These are phyloP conservation scores for Leccinum arenicola DNA, from an alignment of 768 basidiomycete species.

Conservation along the genomic window DNA sequence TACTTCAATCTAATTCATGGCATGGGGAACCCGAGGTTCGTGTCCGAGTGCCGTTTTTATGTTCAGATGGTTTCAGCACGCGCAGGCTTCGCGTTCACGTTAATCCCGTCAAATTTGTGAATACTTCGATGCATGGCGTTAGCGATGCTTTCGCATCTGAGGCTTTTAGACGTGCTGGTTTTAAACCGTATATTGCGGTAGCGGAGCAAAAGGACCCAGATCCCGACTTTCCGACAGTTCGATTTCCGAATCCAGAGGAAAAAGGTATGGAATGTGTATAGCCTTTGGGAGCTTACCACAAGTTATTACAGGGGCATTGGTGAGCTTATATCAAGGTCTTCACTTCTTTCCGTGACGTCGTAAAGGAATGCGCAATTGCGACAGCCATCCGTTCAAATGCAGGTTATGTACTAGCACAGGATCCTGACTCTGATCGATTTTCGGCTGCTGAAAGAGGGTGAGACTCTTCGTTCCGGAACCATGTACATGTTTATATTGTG, in stretches of 20 bases:
- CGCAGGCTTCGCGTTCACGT: conserved; percentile 9
- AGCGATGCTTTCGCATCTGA: conserved; percentile 59
- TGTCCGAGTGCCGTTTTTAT: neutral
- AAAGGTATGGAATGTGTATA: conserved; percentile 48
- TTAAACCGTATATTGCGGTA: conserved; percentile 59
- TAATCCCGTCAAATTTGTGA: conserved; percentile 58
- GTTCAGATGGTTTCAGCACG: neutral
- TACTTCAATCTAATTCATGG: conserved; percentile 49
- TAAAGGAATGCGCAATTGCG: conserved; percentile 68
- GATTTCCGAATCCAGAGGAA: conserved; percentile 89
- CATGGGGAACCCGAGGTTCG: conserved; percentile 20
- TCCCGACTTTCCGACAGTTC: conserved; percentile 82
- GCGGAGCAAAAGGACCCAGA: conserved; percentile 68
- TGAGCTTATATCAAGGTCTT: conserved; percentile 23
- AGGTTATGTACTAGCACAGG: conserved; percentile 78
- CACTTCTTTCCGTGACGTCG: conserved; percentile 1
- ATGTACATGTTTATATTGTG: conserved; percentile 2
- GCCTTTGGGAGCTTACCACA: conserved; percentile 3
- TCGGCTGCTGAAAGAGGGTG: conserved; percentile 71
- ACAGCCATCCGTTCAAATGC: conserved; percentile 55
- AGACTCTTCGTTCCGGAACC: conserved; percentile 9
- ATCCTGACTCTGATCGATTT: conserved; percentile 86
- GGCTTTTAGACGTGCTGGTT: conserved; percentile 59
- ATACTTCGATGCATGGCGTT: conserved; percentile 91
- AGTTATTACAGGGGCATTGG: conserved; percentile 44